A percentile compares a stretch with the other conserved stretches of the same genome.
phyloP scores from a whole-genome alignment of 345 rosid species.

The Balakata baccata region DNA sequence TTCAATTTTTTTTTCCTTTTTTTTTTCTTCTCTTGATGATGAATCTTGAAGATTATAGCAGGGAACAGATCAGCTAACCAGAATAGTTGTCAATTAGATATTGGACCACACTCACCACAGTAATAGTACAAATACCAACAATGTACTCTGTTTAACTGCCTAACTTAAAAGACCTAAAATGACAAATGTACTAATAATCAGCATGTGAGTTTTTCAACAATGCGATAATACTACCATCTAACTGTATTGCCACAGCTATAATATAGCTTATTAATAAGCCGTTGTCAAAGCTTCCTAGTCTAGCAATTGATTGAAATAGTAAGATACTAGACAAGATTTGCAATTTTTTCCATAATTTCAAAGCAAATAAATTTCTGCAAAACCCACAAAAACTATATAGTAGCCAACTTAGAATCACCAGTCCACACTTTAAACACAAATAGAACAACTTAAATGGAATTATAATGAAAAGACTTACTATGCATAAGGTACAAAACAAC shows the following conservation, averaged over 20 bases:
- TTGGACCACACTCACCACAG: not conserved
- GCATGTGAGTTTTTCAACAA: not conserved
- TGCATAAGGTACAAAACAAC: not conserved
- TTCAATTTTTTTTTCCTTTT: not conserved
- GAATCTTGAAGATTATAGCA: not conserved
- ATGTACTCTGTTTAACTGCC: not conserved
- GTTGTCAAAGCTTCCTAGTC: not conserved
- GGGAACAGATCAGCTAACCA: not conserved
- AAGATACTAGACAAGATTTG: not conserved
- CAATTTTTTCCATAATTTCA: slow-evolving; percentile 3
- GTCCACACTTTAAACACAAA: too few species aligned
- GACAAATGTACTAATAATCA: not conserved
- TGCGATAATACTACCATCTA: not conserved
- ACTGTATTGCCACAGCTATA: not conserved
- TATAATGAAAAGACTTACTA: too few species aligned
- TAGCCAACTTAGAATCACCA: not conserved
- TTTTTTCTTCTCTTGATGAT: not conserved
- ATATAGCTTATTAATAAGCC: not conserved
- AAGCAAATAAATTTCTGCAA: not conserved
- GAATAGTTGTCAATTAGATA: not conserved
- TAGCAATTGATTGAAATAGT: not conserved
- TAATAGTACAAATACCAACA: not conserved
- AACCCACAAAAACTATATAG: not conserved
- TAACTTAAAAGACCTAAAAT: not conserved
- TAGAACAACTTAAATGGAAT: not conserved